Percentiles rank a stretch among this genome's conserved stretches.
These are phyloP conservation scores for Candida xiaguanensis DNA, from an alignment of 805 yeast species.

Conservation along the genomic window DNA sequence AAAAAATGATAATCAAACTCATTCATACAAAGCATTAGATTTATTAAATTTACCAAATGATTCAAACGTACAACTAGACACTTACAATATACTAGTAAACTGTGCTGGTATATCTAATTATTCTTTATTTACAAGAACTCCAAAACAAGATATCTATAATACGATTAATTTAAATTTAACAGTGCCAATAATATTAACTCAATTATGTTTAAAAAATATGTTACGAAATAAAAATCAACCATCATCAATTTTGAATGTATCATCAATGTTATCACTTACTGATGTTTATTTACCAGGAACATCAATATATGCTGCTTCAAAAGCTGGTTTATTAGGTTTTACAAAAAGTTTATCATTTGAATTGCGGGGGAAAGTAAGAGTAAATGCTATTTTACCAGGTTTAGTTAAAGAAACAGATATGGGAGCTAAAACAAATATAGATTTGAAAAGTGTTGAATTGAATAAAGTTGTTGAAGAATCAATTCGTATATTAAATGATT, in stretches of 20 bases:
- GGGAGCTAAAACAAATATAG: conserved; percentile 33
- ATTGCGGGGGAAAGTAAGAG: conserved; percentile 51
- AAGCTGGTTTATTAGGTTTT: conserved; percentile 66
- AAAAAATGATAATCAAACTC: conserved; percentile 6
- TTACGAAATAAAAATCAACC: conserved; percentile 20
- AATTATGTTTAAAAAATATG: conserved; percentile 50
- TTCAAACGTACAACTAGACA: background rate
- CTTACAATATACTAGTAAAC: conserved; percentile 47
- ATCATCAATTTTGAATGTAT: conserved; percentile 53
- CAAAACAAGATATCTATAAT: conserved; percentile 36
- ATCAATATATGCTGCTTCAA: conserved; percentile 63
- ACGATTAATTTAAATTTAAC: conserved; percentile 55
- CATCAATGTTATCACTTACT: conserved; percentile 57
- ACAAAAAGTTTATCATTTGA: conserved; percentile 60
- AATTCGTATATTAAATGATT: conserved; percentile 19
- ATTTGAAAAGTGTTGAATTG: conserved; percentile 21
- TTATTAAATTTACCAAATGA: conserved; percentile 5
- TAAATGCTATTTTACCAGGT: conserved; percentile 69
- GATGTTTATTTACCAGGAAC: conserved; percentile 48
- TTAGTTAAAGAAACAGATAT: conserved; percentile 64
- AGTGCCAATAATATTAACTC: conserved; percentile 59
- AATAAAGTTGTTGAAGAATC: conserved; percentile 25
- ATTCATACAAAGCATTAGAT: conserved; percentile 12
- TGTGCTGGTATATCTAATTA: conserved; percentile 67
- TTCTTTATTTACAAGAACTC: conserved; percentile 44